Base-by-base conservation (phyloP, 2,329 filamentous ascomycete genomes). In the Neophaeococcomyces aloes region DNA sequence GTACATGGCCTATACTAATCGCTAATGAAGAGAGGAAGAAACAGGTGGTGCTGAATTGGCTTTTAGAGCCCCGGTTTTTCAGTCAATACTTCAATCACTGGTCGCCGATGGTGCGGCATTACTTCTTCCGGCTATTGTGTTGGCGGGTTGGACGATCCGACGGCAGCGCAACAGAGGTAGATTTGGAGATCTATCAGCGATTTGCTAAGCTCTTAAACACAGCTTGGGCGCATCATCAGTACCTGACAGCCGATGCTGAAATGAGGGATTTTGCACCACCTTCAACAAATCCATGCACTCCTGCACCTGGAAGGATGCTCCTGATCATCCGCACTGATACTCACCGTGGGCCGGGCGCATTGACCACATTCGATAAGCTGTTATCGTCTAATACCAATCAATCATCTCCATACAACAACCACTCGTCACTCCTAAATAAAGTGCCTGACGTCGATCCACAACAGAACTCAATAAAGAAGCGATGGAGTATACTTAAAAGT, bases 81-180 rank as follows among this genome's bases (percentile, higher is more conserved):
- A 78, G 84, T 57, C 78, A 76, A 48, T 79, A 86, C 48, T 95
- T 94, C 65, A 89, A 83, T 57, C 86, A 94, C 57, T 94, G 88
- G 87, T 94, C 86, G 57, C 86, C 88, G 0, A 94, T 94, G 88
- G 86, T 94, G 17, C 77, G 88, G 48, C 83, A 86, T 11, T 95
- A 94, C 61, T 95, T 82, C 59, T 91, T 94, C 75, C 84, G 88
- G 36, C 67, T 95, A 38, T 64, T 94, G 17, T 94, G 86, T 63
- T 95, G 88, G 88, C 78, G 87, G 47, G 69, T 95, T 37, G 89
- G 83, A 51, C 75, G 88, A 50, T 83, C 83, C 56, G 76, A 79
- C 41, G 85, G 81, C 13, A 75, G 73, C 36, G 69, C 76, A 17
- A 75, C 76, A 34, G 72, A 78, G 21, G 61, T 76, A 31, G 83